These are phyloP conservation scores for Diversispora eburnea DNA, from an alignment of 192 early-diverging fungal species.

Conservation along the genomic window DNA sequence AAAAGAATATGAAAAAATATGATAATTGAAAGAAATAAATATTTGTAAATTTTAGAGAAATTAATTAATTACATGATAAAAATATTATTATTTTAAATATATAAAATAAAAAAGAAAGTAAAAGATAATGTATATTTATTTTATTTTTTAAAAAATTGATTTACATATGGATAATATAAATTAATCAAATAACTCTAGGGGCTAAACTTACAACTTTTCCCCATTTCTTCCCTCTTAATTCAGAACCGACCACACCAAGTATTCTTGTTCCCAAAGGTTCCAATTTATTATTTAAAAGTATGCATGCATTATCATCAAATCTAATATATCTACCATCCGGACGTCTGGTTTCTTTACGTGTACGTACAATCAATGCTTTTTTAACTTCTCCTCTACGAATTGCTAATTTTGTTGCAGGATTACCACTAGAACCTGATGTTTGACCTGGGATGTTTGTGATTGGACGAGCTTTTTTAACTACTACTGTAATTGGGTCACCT, in stretches of 20 bases:
- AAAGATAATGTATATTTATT: no score
- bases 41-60: no score
- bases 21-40: no score
- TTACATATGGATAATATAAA: not conserved
- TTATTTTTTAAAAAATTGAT: no score
- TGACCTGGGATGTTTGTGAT: not conserved
- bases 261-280: conserved; percentile 94
- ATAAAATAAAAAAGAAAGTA: no score
- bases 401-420: conserved; percentile 13
- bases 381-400: conserved; percentile 93
- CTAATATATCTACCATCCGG: conserved; percentile 88
- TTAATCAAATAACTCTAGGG: conserved; percentile 73
- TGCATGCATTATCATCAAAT: conserved; percentile 97
- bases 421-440: not conserved
- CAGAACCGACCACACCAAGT: conserved; percentile 82
- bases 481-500: conserved; percentile 22
- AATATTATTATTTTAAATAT: no score
- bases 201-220: conserved; percentile 93
- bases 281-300: conserved; percentile 89
- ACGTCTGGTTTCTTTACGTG: conserved; percentile 81
- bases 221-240: conserved; percentile 92
- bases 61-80: no score
- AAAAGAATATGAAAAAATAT: no score
- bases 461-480: conserved; percentile 18
- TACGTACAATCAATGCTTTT: conserved; percentile 86